Conservation (phyloP, 768 basidiomycete species). For the Panaeolus papilionaceus region DNA sequence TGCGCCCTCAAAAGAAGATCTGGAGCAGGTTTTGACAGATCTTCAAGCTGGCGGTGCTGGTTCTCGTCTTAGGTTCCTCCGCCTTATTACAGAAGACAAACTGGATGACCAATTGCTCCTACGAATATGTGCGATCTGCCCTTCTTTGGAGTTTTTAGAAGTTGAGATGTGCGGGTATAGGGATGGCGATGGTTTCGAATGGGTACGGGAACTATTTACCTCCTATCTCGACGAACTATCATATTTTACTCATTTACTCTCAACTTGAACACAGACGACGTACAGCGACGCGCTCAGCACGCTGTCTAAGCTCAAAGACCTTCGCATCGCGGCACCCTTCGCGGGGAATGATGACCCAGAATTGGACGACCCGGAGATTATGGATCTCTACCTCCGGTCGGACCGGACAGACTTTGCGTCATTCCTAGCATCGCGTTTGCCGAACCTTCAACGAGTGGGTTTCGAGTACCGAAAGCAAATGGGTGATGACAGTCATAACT, state of each 20-base stretch:
- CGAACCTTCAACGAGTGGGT: slow-evolving; percentile 39
- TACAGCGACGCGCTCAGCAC: slow-evolving; percentile 39
- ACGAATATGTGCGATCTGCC: slow-evolving; percentile 40
- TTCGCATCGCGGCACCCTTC: slow-evolving; percentile 46
- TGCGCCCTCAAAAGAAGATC: slow-evolving; percentile 38
- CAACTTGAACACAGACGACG: slow-evolving; percentile 31
- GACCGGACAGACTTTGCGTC: slow-evolving; percentile 42
- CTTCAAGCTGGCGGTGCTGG: slow-evolving; percentile 31
- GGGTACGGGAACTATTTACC: slow-evolving; percentile 36
- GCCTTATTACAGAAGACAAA: slow-evolving; percentile 48
- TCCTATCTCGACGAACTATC: background rate
- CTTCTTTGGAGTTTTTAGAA: slow-evolving; percentile 43
- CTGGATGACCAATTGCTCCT: slow-evolving; percentile 39
- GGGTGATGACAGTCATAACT: slow-evolving; percentile 38
- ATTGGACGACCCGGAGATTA: slow-evolving; percentile 38
- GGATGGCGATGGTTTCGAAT: slow-evolving; percentile 45
- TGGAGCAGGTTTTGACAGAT: slow-evolving; percentile 39
- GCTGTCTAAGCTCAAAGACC: slow-evolving; percentile 30
- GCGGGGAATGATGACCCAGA: slow-evolving; percentile 37
- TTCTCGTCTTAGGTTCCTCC: slow-evolving; percentile 34
- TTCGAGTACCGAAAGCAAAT: slow-evolving; percentile 49
- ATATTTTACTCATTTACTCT: background rate
- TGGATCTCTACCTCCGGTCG: slow-evolving; percentile 29
- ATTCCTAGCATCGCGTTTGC: slow-evolving; percentile 40
- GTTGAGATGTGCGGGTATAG: slow-evolving; percentile 50